Conservation (phyloP, 2,329 filamentous ascomycete genomes). For the Pseudogymnoascus sp. region DNA sequence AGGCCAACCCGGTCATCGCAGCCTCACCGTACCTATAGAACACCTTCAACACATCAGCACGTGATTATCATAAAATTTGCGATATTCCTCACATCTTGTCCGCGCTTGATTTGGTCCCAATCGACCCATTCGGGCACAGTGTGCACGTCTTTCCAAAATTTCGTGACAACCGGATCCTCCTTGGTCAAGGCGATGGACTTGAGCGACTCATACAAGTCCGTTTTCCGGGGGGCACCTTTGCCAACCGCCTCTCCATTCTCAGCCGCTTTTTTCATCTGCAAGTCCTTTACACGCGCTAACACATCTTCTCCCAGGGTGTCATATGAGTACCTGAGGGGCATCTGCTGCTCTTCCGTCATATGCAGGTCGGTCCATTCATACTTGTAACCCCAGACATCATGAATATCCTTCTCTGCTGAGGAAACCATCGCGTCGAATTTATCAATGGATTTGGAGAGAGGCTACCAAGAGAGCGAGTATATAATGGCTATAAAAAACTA, state of each 20-base stretch:
- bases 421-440: background rate
- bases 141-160: constrained; percentile 53
- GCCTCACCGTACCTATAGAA: constrained; percentile 62
- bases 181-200: background rate
- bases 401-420: background rate
- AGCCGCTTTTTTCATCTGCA: constrained; percentile 1
- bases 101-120: constrained; percentile 58
- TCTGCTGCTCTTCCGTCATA: constrained; percentile 48
- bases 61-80: constrained; percentile 26
- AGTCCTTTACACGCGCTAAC: background rate
- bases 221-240: constrained; percentile 18
- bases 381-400: constrained; percentile 49
- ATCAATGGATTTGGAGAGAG: background rate
- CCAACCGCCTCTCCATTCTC: background rate
- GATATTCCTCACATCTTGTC: constrained; percentile 41
- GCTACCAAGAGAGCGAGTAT: background rate
- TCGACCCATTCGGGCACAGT: constrained; percentile 60
- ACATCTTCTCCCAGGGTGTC: constrained; percentile 59
- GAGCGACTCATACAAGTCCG: constrained; percentile 21
- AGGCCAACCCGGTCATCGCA: constrained; percentile 45
- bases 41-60: constrained; percentile 18
- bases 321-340: constrained; percentile 55
- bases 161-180: background rate
- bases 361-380: constrained; percentile 63
- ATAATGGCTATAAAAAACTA: background rate